Base-by-base conservation (phyloP, 805 yeast genomes). In the Ogataea degrootiae region DNA sequence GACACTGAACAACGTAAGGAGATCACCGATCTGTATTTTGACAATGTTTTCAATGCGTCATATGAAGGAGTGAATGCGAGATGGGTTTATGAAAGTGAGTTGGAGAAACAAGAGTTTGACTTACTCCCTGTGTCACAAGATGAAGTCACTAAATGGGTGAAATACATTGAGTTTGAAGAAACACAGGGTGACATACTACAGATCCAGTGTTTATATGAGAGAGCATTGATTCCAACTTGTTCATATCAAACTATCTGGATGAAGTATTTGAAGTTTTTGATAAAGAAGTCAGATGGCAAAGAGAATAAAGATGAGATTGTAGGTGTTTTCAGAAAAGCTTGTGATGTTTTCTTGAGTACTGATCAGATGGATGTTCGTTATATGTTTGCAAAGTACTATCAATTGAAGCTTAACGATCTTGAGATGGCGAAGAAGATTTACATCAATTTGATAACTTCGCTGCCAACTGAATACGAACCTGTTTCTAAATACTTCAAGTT, bases 161-260 rank as follows among this genome's bases (percentile, higher is more conserved):
- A 66, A 1, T 94, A 91, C 60, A 61, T 89, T 12, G 73, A 76
- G 19, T 77, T 70, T 58, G 84, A 63, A 43, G 68, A 64, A 38
- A 42, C 53, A 4, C 43, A 57, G 4, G 57, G 64, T 8, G 49
- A 61, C 16, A 43, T 45, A 9, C 61, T 63, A 5, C 63, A 72
- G 21, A 69, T 77, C 1, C 62, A 65, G 7, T 66, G 75, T 7
- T 58, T 87, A 1, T 91, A 84, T 63, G 92, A 87, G 61, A 72
- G 97, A 47, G 79, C 88, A 16, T 66, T 92, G 11, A 69, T 87
- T 1, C 87, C 95, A 0, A 76, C 83, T 44, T 85, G 90, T 37
- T 66, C 67, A 19, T 69, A 74, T 41, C 80, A 79, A 33, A 69
- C 69, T 15, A 61, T 88, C 17, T 92, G 98, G 98, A 58, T 80